Percentiles rank a stretch among this genome's conserved stretches.
Conservation (phyloP, 106 monocot species). For the Dendrobium nobile region DNA sequence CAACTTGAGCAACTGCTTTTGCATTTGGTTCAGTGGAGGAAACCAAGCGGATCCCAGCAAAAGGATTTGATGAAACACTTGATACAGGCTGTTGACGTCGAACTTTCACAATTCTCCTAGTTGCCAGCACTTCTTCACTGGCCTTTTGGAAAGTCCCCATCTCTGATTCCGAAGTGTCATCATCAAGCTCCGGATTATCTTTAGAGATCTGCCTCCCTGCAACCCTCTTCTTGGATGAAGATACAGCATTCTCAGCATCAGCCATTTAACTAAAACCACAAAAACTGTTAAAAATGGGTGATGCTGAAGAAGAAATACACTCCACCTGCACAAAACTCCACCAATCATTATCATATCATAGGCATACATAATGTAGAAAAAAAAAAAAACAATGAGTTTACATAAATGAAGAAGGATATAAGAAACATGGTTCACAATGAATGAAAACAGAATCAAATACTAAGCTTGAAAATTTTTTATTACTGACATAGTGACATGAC, state of each 20-base stretch:
- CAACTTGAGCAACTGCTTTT: slow-evolving; percentile 10
- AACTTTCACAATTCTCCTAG: slow-evolving; percentile 83
- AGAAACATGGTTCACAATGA: not conserved
- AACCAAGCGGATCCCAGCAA: slow-evolving; percentile 48
- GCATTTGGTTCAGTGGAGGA: slow-evolving; percentile 20
- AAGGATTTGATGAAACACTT: slow-evolving; percentile 60
- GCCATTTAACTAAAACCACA: slow-evolving; percentile 32
- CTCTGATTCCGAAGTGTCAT: slow-evolving; percentile 61
- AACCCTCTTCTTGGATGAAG: slow-evolving; percentile 66
- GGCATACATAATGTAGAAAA: not conserved
- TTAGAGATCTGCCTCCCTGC: slow-evolving; percentile 66
- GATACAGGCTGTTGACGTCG: slow-evolving; percentile 39
- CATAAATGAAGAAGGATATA: not conserved
- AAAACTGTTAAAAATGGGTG: not conserved
- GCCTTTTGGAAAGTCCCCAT: slow-evolving; percentile 83
- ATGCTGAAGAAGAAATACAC: not conserved
- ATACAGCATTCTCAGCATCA: slow-evolving; percentile 36
- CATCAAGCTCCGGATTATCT: slow-evolving; percentile 58
- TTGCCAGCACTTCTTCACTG: slow-evolving; percentile 83
- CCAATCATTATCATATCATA: not conserved
- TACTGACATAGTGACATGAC: not conserved
- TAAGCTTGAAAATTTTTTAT: not conserved
- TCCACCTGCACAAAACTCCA: not conserved
- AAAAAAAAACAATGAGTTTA: not conserved
- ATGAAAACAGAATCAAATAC: not conserved